Evolutionary conservation across 768 basidiomycete species (phyloP).

Genomic region (Russula sp.): DNA sequence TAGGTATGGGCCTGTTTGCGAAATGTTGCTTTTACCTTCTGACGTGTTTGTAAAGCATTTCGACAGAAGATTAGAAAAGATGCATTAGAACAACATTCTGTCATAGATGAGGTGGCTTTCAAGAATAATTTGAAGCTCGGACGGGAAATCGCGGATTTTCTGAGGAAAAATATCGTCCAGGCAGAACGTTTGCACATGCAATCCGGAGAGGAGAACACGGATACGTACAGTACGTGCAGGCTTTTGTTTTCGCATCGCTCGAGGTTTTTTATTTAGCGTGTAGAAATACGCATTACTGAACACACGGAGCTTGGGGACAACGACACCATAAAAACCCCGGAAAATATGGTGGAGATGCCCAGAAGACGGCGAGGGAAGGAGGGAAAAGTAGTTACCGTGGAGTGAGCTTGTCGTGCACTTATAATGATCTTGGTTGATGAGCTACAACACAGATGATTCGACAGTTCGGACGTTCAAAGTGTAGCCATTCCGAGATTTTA

Average conservation of each 20-base stretch:
- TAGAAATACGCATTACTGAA: slow-evolving; percentile 69
- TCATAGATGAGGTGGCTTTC: slow-evolving; percentile 48
- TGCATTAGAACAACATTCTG: slow-evolving; percentile 42
- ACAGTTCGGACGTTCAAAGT: slow-evolving; percentile 28
- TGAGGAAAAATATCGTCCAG: slow-evolving; percentile 86
- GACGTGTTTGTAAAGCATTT: slow-evolving; percentile 52
- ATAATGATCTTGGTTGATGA: slow-evolving; percentile 13
- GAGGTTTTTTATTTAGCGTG: background rate
- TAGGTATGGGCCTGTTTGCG: slow-evolving; percentile 41
- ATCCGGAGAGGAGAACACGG: slow-evolving; percentile 38
- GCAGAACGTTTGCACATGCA: slow-evolving; percentile 49
- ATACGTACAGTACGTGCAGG: slow-evolving; percentile 55
- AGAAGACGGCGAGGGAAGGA: slow-evolving; percentile 37
- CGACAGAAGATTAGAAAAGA: slow-evolving; percentile 64
- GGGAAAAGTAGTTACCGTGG: background rate
- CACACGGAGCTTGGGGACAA: slow-evolving; percentile 89
- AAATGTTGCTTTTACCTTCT: background rate
- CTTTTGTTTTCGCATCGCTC: background rate
- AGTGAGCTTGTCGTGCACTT: slow-evolving; percentile 20
- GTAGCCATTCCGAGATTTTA: slow-evolving; percentile 46
- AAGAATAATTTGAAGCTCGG: slow-evolving; percentile 56
- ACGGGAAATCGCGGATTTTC: slow-evolving; percentile 66
- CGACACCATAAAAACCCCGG: slow-evolving; percentile 65
- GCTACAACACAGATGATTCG: slow-evolving; percentile 31
- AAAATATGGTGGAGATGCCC: slow-evolving; percentile 47